phyloP scores from a whole-genome alignment of 179 eudicot species.

The Gypsophila paniculata region DNA sequence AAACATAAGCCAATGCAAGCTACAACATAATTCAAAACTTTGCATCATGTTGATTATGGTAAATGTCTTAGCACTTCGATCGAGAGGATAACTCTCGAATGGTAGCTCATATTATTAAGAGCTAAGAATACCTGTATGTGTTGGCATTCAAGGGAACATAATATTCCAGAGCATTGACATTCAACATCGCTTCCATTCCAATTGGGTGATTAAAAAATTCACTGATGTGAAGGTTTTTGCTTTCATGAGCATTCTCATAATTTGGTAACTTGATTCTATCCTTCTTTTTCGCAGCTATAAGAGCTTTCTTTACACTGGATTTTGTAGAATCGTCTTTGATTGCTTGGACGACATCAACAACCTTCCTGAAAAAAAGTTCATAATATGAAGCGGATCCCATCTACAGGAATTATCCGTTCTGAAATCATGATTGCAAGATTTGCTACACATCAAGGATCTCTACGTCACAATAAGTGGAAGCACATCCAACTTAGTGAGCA shows the following conservation, averaged over 20 bases:
- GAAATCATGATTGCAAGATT: neutral
- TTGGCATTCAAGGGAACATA: conserved; percentile 53
- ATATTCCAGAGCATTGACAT: conserved; percentile 57
- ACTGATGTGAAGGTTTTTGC: conserved; percentile 43
- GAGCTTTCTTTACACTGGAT: conserved; percentile 55
- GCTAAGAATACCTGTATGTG: conserved; percentile 51
- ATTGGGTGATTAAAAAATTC: conserved; percentile 70
- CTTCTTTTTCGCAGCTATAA: conserved; percentile 58
- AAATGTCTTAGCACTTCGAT: neutral
- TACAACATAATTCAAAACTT: neutral
- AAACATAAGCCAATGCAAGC: conserved; percentile 7
- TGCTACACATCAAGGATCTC: neutral
- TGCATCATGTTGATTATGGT: neutral
- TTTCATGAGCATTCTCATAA: conserved; percentile 33
- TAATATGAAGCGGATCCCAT: neutral
- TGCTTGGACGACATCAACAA: conserved; percentile 31
- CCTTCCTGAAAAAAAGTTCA: conserved; percentile 42
- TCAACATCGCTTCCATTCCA: conserved; percentile 75
- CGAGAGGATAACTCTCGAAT: neutral
- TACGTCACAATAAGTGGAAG: too few species aligned
- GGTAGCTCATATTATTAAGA: neutral
- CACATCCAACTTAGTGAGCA: too few species aligned
- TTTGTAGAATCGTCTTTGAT: conserved; percentile 38
- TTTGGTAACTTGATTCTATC: conserved; percentile 60
- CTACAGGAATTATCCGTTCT: neutral